Evolutionary conservation across 257 asterid genomes (phyloP).

Genomic region (Leptodermis oblonga): DNA sequence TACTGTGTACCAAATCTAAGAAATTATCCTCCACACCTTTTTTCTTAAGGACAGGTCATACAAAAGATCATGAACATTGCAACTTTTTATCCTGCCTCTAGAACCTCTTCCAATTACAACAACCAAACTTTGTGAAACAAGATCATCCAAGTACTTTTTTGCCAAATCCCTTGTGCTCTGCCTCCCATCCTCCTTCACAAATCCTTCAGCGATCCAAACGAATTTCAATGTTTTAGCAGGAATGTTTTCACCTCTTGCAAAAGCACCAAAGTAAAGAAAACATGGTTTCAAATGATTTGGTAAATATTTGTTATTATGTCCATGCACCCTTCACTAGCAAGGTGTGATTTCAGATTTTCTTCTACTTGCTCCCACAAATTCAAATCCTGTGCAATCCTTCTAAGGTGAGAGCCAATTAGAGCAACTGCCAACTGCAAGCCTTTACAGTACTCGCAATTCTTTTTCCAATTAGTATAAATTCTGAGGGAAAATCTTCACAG

Average conservation of each 20-base stretch:
- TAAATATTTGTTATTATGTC: neutral
- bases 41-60: neutral
- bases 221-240: neutral
- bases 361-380: neutral
- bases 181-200: neutral
- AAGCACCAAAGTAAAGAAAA: neutral
- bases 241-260: neutral
- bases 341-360: neutral
- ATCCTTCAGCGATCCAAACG: neutral
- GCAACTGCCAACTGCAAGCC: neutral
- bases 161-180: neutral
- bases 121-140: neutral
- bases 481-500: neutral
- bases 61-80: slow-evolving; percentile 4
- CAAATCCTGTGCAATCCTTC: neutral
- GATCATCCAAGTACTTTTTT: neutral
- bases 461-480: neutral
- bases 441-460: neutral
- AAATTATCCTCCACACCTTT: neutral
- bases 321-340: neutral
- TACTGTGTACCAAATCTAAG: neutral
- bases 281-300: neutral
- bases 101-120: neutral
- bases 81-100: neutral
- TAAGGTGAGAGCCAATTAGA: neutral